These are phyloP conservation scores for Pseudogymnoascus sp. DNA, from an alignment of 2,329 filamentous ascomycete species.

Conservation along the genomic window DNA sequence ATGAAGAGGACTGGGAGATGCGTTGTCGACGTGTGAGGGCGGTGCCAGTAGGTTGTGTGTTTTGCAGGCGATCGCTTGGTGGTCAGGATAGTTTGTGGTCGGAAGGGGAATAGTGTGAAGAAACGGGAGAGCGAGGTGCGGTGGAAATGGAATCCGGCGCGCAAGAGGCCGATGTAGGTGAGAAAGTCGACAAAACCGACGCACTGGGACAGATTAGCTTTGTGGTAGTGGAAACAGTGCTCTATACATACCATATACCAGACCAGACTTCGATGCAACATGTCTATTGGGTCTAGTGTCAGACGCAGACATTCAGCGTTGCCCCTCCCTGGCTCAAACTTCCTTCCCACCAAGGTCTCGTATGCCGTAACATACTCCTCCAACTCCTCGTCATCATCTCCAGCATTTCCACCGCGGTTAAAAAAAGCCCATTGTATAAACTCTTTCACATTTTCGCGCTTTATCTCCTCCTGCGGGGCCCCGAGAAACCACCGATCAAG, in stretches of 20 bases:
- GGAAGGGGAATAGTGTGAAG: conserved; percentile 44
- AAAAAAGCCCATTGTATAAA: conserved; percentile 55
- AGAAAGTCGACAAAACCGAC: conserved; percentile 30
- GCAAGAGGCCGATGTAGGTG: conserved; percentile 30
- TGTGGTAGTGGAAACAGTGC: neutral
- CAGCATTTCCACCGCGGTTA: conserved; percentile 35
- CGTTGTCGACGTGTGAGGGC: conserved; percentile 49
- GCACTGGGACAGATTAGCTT: conserved; percentile 18
- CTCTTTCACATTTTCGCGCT: conserved; percentile 50
- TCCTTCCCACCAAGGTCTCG: conserved; percentile 42
- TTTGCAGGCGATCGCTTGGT: conserved; percentile 38
- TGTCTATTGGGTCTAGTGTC: conserved; percentile 49
- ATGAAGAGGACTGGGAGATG: conserved; percentile 52
- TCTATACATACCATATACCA: conserved; percentile 45
- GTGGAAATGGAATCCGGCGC: conserved; percentile 40
- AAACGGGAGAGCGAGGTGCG: conserved; percentile 35
- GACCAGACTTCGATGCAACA: conserved; percentile 45
- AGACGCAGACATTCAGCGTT: conserved; percentile 44
- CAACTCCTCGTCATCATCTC: conserved; percentile 43
- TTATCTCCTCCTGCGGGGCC: conserved; percentile 43
- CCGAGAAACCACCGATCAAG: conserved; percentile 51
- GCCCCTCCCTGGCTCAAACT: conserved; percentile 43
- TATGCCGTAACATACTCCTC: conserved; percentile 45
- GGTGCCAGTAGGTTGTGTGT: conserved; percentile 50
- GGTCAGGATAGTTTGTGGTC: conserved; percentile 40